Base-by-base conservation (phyloP, 805 yeast genomes). In the Danielia reshetovae region DNA sequence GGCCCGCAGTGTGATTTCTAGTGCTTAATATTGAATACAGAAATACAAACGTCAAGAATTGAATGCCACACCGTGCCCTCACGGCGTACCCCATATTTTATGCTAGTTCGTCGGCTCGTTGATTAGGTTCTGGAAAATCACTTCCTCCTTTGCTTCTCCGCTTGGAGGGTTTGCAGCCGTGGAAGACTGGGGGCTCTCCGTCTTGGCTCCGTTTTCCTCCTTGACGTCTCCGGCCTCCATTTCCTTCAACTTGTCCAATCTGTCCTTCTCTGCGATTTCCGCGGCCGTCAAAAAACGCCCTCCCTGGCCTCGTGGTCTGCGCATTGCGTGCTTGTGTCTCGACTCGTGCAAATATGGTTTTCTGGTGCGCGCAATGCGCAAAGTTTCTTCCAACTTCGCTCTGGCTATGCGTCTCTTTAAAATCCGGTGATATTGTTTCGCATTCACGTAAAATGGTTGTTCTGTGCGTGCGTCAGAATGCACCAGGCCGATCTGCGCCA, bases 271-370 rank as follows among this genome's bases (percentile, higher is more conserved):
- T 3, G 72, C 72, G 30, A 68, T 67, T 45, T 68, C 74, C 5
- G 96, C 95, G 10, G 97, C 96, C 1, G 99, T 93, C 40, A 93
- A 63, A 48, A 93, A 93, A 41, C 99, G 71, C 5, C 99, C 99
- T 21, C 98, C 98, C 64, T 93, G 97, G 18, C 99, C 99, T 49
- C 99, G 77, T 11, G 98, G 97, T 57, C 99, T 76, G 55, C 97
- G 75, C 98, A 93, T 93, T 3, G 99, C 99, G 59, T 93, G 99
- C 57, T 93, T 90, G 59, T 93, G 99, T 51, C 99, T 74, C 13
- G 96, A 86, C 60, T 93, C 98, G 56, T 93, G 99, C 32, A 93
- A 60, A 59, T 94, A 90, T 9, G 97, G 97, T 55, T 83, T 82
- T 50, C 97, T 77, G 12, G 94, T 94, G 43, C 95, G 75, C 12